These are phyloP conservation scores for Rubia tinctorum DNA, from an alignment of 305 asterid genomes.

Conservation along the genomic window DNA sequence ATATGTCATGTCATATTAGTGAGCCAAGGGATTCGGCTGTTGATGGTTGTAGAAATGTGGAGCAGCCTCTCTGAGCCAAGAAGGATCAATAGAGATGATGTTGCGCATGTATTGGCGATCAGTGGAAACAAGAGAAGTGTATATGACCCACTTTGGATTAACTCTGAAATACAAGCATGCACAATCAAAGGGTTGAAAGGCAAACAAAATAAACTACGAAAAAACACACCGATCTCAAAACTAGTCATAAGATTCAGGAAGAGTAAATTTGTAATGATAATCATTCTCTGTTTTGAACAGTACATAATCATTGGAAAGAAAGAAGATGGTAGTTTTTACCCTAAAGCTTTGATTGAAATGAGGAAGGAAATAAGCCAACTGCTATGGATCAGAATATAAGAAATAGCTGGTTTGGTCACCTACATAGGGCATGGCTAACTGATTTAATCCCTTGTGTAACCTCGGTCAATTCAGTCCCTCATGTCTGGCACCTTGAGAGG, in stretches of 20 bases:
- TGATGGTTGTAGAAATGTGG: constrained; percentile 86
- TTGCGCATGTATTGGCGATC: constrained; percentile 97
- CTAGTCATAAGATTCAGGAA: not conserved
- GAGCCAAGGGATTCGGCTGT: constrained; percentile 41
- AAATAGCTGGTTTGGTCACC: no score
- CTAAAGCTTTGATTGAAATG: not conserved
- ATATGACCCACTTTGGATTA: constrained; percentile 87
- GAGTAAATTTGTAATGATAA: not conserved
- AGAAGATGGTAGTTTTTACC: not conserved
- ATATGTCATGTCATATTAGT: constrained; percentile 19
- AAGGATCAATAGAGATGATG: constrained; percentile 79
- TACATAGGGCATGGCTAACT: no score
- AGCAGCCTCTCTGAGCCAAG: constrained; percentile 88
- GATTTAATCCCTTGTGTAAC: no score
- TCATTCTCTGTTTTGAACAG: not conserved
- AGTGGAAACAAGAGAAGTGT: constrained; percentile 85
- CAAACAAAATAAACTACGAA: not conserved
- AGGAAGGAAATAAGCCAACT: not conserved
- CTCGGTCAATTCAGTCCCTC: no score
- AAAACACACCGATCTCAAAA: not conserved
- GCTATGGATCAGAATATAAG: not conserved
- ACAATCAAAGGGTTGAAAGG: not conserved
- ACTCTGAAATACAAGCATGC: constrained; percentile 49
- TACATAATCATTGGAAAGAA: not conserved
- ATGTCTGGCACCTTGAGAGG: no score